phyloP scores from a whole-genome alignment of 2,329 filamentous ascomycete species.

The Cercospora zeae-maydis region DNA sequence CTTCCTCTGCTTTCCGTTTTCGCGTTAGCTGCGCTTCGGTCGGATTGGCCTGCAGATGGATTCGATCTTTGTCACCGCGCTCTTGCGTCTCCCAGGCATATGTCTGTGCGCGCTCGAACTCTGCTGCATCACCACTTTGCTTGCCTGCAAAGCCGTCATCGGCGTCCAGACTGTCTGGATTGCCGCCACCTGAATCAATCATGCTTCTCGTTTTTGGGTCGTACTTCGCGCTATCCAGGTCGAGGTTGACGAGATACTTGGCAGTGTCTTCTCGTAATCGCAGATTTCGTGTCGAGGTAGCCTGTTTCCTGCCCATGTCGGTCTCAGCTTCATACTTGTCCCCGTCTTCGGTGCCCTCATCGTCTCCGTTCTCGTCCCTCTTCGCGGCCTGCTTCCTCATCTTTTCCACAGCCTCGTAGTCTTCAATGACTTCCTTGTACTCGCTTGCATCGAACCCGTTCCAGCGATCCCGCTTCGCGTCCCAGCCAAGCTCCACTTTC shows the following conservation, averaged over 20 bases:
- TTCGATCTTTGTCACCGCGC: slow-evolving; percentile 68
- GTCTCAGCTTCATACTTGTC: slow-evolving; percentile 84
- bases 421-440: slow-evolving; percentile 81
- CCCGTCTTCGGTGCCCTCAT: slow-evolving; percentile 52
- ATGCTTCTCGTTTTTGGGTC: slow-evolving; percentile 93
- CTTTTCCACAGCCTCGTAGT: slow-evolving; percentile 82
- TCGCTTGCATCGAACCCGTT: slow-evolving; percentile 93
- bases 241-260: slow-evolving; percentile 91
- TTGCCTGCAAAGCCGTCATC: slow-evolving; percentile 84
- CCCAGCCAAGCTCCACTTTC: slow-evolving; percentile 85
- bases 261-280: slow-evolving; percentile 94
- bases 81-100: slow-evolving; percentile 98
- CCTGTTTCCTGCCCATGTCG: slow-evolving; percentile 92
- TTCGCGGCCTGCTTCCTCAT: slow-evolving; percentile 51
- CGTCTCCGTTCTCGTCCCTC: slow-evolving; percentile 44
- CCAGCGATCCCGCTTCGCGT: slow-evolving; percentile 96
- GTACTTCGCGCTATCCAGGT: slow-evolving; percentile 94
- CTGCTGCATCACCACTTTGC: slow-evolving; percentile 82
- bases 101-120: slow-evolving; percentile 82
- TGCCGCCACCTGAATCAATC: slow-evolving; percentile 64
- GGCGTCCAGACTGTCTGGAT: slow-evolving; percentile 77
- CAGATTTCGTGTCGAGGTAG: slow-evolving; percentile 84
- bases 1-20: slow-evolving; percentile 74
- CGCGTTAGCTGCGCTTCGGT: slow-evolving; percentile 83
- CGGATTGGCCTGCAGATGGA: slow-evolving; percentile 93